phyloP scores from a whole-genome alignment of 208 protist species.

The Leishmania amazonensis region DNA sequence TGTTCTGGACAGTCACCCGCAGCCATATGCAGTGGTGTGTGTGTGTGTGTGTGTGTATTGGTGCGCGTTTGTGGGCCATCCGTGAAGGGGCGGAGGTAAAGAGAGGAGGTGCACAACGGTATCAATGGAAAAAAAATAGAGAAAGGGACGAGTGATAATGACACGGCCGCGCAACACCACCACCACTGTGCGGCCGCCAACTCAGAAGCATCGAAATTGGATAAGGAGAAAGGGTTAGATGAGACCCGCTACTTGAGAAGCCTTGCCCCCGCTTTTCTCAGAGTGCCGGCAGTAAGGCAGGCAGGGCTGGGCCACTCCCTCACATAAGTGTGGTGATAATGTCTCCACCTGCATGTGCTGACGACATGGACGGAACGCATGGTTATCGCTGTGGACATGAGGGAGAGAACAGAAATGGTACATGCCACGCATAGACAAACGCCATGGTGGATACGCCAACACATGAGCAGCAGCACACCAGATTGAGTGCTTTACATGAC shows the following conservation, averaged over 20 bases:
- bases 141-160: constrained; percentile 10
- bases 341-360: background rate
- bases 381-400: background rate
- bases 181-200: background rate
- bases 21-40: background rate
- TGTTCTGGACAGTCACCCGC: background rate
- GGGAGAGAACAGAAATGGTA: background rate
- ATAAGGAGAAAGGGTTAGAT: background rate
- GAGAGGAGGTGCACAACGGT: too few relatives aligned
- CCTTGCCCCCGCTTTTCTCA: background rate
- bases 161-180: background rate
- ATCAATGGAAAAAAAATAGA: constrained; percentile 4
- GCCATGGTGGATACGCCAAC: background rate
- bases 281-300: background rate
- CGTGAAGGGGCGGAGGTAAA: background rate
- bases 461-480: background rate
- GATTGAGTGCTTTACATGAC: background rate
- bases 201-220: background rate
- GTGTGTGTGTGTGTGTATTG: background rate
- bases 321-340: background rate
- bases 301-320: background rate
- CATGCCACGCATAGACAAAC: background rate
- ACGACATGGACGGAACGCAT: background rate
- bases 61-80: background rate
- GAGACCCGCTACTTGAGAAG: background rate